Percentiles rank a stretch among this genome's conserved stretches.
Evolutionary conservation across 2,329 filamentous ascomycete genomes (phyloP).

Genomic region (Cercospora zeina): DNA sequence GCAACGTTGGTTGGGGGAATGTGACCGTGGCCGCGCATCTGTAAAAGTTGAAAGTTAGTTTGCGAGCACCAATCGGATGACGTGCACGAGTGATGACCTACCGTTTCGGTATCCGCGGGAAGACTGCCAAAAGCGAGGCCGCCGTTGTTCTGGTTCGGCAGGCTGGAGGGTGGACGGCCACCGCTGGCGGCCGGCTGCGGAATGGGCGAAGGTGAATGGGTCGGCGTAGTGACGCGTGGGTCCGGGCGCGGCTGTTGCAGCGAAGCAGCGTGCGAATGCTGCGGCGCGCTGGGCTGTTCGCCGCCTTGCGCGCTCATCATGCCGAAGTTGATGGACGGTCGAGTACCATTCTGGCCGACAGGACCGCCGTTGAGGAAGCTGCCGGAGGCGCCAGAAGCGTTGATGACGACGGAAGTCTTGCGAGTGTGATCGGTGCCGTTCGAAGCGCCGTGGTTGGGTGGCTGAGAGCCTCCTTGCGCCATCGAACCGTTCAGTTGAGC

Average conservation of each 20-base stretch:
- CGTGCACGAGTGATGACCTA: slow-evolving; percentile 43
- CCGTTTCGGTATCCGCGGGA: slow-evolving; percentile 70
- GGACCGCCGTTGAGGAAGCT: slow-evolving; percentile 75
- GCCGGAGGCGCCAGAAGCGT: slow-evolving; percentile 73
- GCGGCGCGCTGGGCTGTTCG: slow-evolving; percentile 67
- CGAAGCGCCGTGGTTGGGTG: slow-evolving; percentile 59
- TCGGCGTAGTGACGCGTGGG: slow-evolving; percentile 77
- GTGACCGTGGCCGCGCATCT: slow-evolving; percentile 33
- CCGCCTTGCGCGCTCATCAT: slow-evolving; percentile 65
- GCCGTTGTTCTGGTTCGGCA: slow-evolving; percentile 69
- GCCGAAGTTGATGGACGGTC: slow-evolving; percentile 75
- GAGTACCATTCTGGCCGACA: slow-evolving; percentile 52
- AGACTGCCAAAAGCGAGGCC: slow-evolving; percentile 82
- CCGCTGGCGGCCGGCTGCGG: slow-evolving; percentile 80
- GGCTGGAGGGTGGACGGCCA: slow-evolving; percentile 74
- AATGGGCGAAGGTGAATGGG: slow-evolving; percentile 88
- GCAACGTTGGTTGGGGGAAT: slow-evolving; percentile 50
- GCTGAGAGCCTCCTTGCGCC: slow-evolving; percentile 40
- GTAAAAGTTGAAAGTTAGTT: slow-evolving; percentile 19
- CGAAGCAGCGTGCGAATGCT: slow-evolving; percentile 62
- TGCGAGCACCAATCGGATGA: slow-evolving; percentile 22
- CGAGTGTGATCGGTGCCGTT: slow-evolving; percentile 79
- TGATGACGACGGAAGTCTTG: slow-evolving; percentile 91
- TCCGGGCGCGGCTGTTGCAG: slow-evolving; percentile 58
- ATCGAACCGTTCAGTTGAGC: slow-evolving; percentile 79